A percentile compares a stretch with the other conserved stretches of the same genome.
Evolutionary conservation across 2,329 filamentous ascomycete genomes (phyloP).

Genomic region (Sordariomycetes sp.): DNA sequence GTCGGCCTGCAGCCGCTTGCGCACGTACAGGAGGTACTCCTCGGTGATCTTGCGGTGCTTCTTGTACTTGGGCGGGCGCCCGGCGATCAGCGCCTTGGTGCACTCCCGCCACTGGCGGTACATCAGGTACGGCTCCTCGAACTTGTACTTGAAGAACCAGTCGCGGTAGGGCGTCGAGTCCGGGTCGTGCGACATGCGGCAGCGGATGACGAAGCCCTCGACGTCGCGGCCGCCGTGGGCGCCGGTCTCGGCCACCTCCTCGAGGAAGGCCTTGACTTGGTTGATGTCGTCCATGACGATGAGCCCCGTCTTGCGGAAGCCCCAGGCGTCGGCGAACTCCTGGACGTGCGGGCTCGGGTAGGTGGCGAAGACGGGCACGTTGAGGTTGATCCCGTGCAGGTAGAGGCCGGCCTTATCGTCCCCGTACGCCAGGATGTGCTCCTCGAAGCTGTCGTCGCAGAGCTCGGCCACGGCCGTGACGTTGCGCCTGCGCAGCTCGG

Average conservation of each 20-base stretch:
- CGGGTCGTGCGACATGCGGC: constrained; percentile 53
- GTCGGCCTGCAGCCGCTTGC: constrained; percentile 59
- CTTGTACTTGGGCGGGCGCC: constrained; percentile 63
- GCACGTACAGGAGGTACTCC: constrained; percentile 78
- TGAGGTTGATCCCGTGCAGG: constrained; percentile 91
- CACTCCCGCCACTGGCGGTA: constrained; percentile 98
- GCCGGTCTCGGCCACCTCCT: constrained; percentile 77
- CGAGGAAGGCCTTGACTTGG: constrained; percentile 70
- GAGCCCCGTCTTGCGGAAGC: constrained; percentile 81
- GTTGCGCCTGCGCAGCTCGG: constrained; percentile 67
- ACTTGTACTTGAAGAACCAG: constrained; percentile 99
- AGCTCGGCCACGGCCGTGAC: constrained; percentile 92
- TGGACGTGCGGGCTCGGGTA: constrained; percentile 78
- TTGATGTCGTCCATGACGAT: constrained; percentile 65
- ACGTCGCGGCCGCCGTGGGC: constrained; percentile 86
- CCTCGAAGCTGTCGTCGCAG: constrained; percentile 92
- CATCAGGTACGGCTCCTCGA: constrained; percentile 97
- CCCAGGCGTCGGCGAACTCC: constrained; percentile 83
- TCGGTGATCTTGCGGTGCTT: constrained; percentile 87
- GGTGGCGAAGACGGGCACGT: constrained; percentile 83
- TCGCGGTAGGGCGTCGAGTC: constrained; percentile 54
- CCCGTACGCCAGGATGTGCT: constrained; percentile 87
- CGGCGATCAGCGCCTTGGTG: constrained; percentile 77
- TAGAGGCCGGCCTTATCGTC: constrained; percentile 81
- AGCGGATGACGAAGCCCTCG: constrained; percentile 93